phyloP scores from a whole-genome alignment of 2,329 filamentous ascomycete species.

The Aspergillus awamori region DNA sequence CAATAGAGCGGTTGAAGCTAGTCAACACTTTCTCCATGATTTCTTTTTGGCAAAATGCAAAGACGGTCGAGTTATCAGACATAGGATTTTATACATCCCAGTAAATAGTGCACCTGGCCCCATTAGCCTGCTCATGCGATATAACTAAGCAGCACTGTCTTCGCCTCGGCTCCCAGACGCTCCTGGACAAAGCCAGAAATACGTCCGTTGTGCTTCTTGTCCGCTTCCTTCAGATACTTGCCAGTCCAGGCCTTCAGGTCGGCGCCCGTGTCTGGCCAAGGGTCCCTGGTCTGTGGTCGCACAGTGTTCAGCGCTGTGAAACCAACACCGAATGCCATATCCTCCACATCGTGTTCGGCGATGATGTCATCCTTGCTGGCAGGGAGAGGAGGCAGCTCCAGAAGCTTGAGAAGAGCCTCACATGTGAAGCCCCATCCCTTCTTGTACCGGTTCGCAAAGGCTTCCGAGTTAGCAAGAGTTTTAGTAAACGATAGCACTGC shows the following conservation, averaged over 20 bases:
- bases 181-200: constrained; percentile 72
- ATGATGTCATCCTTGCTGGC: constrained; percentile 74
- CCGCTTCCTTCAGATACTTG: constrained; percentile 74
- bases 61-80: background rate
- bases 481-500: constrained; percentile 93
- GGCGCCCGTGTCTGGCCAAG: constrained; percentile 81
- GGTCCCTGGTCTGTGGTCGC: constrained; percentile 71
- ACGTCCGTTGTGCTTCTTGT: constrained; percentile 70
- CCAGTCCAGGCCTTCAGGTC: constrained; percentile 83
- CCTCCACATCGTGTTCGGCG: constrained; percentile 87
- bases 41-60: constrained; percentile 5
- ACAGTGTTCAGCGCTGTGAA: constrained; percentile 94
- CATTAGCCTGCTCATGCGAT: constrained; percentile 36
- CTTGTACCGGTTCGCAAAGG: constrained; percentile 78
- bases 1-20: background rate
- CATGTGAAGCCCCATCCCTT: constrained; percentile 93
- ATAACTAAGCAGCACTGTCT: constrained; percentile 52
- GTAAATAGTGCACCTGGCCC: background rate
- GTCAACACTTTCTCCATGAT: background rate
- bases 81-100: background rate
- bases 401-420: constrained; percentile 81
- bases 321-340: constrained; percentile 90
- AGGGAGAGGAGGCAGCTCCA: constrained; percentile 82
- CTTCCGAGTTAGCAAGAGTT: constrained; percentile 80
- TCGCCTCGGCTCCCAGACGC: constrained; percentile 66